Evolutionary conservation across 2,329 filamentous ascomycete genomes (phyloP), one percentile per base, ranked within the genome.

Genomic region (Apiospora rasikravindrae): DNA sequence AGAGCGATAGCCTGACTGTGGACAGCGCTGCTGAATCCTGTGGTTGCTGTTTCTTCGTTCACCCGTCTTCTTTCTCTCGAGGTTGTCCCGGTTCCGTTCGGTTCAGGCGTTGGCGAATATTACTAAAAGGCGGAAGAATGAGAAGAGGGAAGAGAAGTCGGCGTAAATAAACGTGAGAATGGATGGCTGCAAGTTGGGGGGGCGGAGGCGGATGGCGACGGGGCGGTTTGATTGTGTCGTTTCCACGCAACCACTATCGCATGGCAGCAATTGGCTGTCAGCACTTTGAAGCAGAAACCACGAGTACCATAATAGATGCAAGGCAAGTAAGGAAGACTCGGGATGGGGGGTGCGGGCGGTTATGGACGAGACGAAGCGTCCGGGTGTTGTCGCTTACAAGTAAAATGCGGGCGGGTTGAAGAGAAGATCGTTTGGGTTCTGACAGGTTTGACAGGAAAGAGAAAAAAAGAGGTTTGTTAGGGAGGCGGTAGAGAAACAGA

Each of bases 1-100:
- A 69, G 40, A 40, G 42, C 42, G 67, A 45, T 69, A 22, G 42
- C 67, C 42, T 69, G 42, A 29, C 24, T 68, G 19, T 81, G 85
- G 85, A 87, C 86, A 87, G 86, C 85, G 77, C 86, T 86, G 86
- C 86, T 87, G 86, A 83, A 87, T 87, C 85, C 86, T 82, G 76
- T 76, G 77, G 77, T 76, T 74, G 37, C 22, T 33, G 67, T 33
- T 33, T 22, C 67, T 77, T 77, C 19, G 22, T 10, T 64, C 8
- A 33, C 10, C 57, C 57, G 57, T 40, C 75, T 75, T 72, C 73
- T 76, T 69, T 70, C 71, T 74, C 74, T 76, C 74, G 75, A 75
- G 73, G 73, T 74, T 73, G 74, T 71, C 73, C 73, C 75, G 69
- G 73, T 72, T 29, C 26, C 67, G 67, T 66, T 73, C 67, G 67